Evolutionary conservation across 2,329 filamentous ascomycete species (phyloP).

Genomic region (Ilyonectria destructans): DNA sequence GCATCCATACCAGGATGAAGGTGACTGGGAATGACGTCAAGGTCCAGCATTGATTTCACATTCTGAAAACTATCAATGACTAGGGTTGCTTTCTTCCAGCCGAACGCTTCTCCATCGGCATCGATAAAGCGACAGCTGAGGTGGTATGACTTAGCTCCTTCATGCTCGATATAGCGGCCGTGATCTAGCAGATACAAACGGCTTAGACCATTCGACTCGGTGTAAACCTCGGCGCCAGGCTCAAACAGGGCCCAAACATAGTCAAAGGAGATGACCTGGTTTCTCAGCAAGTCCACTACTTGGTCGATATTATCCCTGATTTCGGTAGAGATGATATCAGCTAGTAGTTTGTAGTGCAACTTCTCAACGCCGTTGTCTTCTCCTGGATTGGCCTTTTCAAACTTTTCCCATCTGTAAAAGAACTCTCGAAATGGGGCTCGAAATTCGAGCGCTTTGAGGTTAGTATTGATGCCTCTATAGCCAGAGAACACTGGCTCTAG

Average conservation of each 20-base stretch:
- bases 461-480: constrained; percentile 23
- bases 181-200: neutral
- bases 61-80: constrained; percentile 12
- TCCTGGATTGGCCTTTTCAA: neutral
- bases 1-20: neutral
- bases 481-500: constrained; percentile 4
- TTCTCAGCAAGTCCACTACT: constrained; percentile 7
- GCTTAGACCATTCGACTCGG: constrained; percentile 10
- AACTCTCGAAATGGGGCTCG: constrained; percentile 30
- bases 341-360: constrained; percentile 22
- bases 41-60: constrained; percentile 15
- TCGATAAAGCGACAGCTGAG: constrained; percentile 22
- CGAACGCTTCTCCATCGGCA: constrained; percentile 21
- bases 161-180: constrained; percentile 1
- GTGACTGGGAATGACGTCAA: neutral
- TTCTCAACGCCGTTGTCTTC: neutral
- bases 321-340: constrained; percentile 14
- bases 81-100: neutral
- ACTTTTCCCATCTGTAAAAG: constrained; percentile 23
- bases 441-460: constrained; percentile 24
- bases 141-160: neutral
- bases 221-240: constrained; percentile 13
- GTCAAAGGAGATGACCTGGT: constrained; percentile 23
- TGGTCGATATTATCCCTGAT: constrained; percentile 25
- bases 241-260: constrained; percentile 31